Percentiles rank a stretch among this genome's conserved stretches.
Evolutionary conservation across 495 filamentous ascomycete species (phyloP).

Genomic region (Penicillium turbatum): DNA sequence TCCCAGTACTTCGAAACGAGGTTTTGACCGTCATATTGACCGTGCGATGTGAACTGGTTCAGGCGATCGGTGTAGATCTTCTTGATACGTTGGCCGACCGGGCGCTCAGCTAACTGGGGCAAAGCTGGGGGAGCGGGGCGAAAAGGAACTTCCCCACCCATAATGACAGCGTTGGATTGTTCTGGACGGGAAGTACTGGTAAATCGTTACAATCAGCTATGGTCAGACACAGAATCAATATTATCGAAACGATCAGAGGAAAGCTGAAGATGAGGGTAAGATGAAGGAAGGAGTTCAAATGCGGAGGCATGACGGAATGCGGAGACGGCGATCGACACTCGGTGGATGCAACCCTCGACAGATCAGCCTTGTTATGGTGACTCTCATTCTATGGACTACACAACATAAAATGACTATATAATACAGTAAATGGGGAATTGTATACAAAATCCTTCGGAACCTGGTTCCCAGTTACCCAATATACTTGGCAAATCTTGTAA

Average conservation of each 20-base stretch:
- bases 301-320: constrained; percentile 22
- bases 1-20: constrained; percentile 78
- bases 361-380: too few species aligned
- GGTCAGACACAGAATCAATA: neutral
- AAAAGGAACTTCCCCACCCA: constrained; percentile 47
- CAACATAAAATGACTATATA: neutral
- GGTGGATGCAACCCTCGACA: neutral
- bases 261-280: constrained; percentile 5
- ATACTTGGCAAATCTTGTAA: constrained; percentile 31
- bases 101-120: constrained; percentile 54
- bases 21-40: constrained; percentile 77
- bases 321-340: constrained; percentile 16
- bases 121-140: constrained; percentile 40
- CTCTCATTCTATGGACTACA: neutral
- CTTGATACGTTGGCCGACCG: constrained; percentile 79
- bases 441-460: neutral
- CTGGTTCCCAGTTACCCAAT: constrained; percentile 23
- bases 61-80: constrained; percentile 85
- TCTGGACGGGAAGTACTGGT: neutral
- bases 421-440: neutral
- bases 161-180: constrained; percentile 15
- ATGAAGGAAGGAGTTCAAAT: constrained; percentile 13
- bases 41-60: constrained; percentile 67
- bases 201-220: neutral
- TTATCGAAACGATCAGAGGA: neutral